Percentiles rank a stretch among this genome's conserved stretches.
phyloP scores from a whole-genome alignment of 257 asterid species.

The Solanum chmielewskii region DNA sequence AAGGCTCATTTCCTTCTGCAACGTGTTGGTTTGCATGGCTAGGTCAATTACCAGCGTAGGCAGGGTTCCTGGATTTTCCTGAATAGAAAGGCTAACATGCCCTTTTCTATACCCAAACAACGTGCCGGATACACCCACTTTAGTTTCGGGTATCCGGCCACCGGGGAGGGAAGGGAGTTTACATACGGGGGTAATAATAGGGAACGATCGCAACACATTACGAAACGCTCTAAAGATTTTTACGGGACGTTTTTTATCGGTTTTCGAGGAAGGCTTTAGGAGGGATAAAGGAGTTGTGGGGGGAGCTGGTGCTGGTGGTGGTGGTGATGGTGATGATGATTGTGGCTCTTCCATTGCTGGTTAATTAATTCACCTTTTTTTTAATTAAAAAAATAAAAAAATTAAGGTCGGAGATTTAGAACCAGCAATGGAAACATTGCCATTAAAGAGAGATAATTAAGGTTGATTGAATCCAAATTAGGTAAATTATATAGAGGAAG shows the following conservation, averaged over 20 bases:
- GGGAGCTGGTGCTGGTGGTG: slow-evolving; percentile 20
- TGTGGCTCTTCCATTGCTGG: slow-evolving; percentile 63
- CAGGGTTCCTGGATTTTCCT: slow-evolving; percentile 28
- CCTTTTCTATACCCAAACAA: slow-evolving; percentile 53
- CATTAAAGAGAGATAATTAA: slow-evolving; percentile 1
- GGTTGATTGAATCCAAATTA: neutral
- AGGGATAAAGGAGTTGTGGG: slow-evolving; percentile 32
- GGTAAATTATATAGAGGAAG: neutral
- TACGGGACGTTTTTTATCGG: slow-evolving; percentile 17
- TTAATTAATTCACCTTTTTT: neutral
- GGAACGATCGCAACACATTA: slow-evolving; percentile 67
- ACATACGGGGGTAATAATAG: slow-evolving; percentile 58
- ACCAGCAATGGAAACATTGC: slow-evolving; percentile 24
- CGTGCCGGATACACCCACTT: slow-evolving; percentile 42
- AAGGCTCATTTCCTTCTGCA: slow-evolving; percentile 31
- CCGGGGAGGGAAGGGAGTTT: slow-evolving; percentile 57
- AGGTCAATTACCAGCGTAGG: slow-evolving; percentile 30
- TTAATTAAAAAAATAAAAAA: neutral
- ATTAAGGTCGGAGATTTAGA: neutral
- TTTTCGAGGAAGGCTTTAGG: slow-evolving; percentile 40
- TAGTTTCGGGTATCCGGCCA: slow-evolving; percentile 8
- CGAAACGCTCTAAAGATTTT: slow-evolving; percentile 49
- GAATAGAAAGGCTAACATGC: slow-evolving; percentile 26
- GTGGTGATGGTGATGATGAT: slow-evolving; percentile 1
- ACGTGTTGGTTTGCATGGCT: slow-evolving; percentile 25